A percentile compares a stretch with the other conserved stretches of the same genome.
phyloP scores from a whole-genome alignment of 2,329 filamentous ascomycete species.

The Diaporthe citriasiana region DNA sequence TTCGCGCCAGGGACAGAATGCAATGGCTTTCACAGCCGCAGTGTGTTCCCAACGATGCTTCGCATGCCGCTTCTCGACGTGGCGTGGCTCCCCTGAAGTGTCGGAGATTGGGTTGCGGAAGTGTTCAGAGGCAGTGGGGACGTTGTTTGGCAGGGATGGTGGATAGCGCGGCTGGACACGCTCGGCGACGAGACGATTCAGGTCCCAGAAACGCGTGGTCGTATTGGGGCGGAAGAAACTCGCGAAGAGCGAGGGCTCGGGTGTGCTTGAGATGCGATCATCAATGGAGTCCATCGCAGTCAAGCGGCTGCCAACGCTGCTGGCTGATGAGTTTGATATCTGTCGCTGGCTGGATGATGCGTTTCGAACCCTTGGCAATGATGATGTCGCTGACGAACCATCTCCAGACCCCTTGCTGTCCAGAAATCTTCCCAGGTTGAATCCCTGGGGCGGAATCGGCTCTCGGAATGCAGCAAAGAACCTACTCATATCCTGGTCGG shows the following conservation, averaged over 20 bases:
- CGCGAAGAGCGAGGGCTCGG: slow-evolving; percentile 25
- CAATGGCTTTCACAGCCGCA: slow-evolving; percentile 95
- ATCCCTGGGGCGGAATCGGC: slow-evolving; percentile 36
- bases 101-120: slow-evolving; percentile 39
- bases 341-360: slow-evolving; percentile 17
- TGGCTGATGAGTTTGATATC: slow-evolving; percentile 11
- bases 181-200: slow-evolving; percentile 34
- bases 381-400: not conserved
- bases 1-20: slow-evolving; percentile 95
- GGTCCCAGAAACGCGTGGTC: slow-evolving; percentile 40
- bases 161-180: slow-evolving; percentile 34
- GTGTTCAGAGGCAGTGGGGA: slow-evolving; percentile 31
- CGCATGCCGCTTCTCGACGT: slow-evolving; percentile 69
- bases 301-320: slow-evolving; percentile 14
- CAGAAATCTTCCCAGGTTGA: slow-evolving; percentile 26
- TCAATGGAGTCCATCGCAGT: slow-evolving; percentile 38
- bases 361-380: not conserved
- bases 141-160: slow-evolving; percentile 26
- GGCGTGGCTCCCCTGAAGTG: slow-evolving; percentile 56
- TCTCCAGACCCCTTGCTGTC: not conserved
- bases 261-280: slow-evolving; percentile 29
- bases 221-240: slow-evolving; percentile 36
- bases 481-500: slow-evolving; percentile 28
- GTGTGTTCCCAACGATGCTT: slow-evolving; percentile 83
- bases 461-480: slow-evolving; percentile 39